phyloP scores from a whole-genome alignment of 2,329 filamentous ascomycete genomes.

The Phialophora verrucosa region DNA sequence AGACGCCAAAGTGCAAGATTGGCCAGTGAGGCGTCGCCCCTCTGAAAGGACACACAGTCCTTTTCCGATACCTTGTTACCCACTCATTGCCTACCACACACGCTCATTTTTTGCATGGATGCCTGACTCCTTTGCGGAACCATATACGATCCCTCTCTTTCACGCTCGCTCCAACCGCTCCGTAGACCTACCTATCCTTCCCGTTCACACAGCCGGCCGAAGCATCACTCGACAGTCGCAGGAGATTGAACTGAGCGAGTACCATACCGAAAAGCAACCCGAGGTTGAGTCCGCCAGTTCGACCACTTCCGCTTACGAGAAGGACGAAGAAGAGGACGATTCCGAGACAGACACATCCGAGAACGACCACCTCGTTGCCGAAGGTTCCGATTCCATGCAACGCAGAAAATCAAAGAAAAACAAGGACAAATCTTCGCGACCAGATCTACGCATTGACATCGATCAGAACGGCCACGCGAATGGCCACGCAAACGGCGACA shows the following conservation, averaged over 20 bases:
- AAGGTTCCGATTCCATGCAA: slow-evolving; percentile 40
- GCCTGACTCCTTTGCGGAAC: slow-evolving; percentile 41
- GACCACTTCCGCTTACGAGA: slow-evolving; percentile 12
- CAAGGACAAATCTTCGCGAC: slow-evolving; percentile 37
- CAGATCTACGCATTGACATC: slow-evolving; percentile 32
- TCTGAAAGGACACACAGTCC: slow-evolving; percentile 37
- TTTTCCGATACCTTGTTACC: slow-evolving; percentile 24
- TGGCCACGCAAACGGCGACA: slow-evolving; percentile 45
- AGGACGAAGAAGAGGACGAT: slow-evolving; percentile 22
- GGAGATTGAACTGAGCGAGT: slow-evolving; percentile 32
- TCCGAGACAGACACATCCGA: slow-evolving; percentile 34
- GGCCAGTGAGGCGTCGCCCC: slow-evolving; percentile 22
- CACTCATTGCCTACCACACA: slow-evolving; percentile 26
- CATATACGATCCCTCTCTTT: slow-evolving; percentile 36
- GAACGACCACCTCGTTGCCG: slow-evolving; percentile 29
- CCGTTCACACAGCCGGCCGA: slow-evolving; percentile 22
- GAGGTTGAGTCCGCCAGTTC: slow-evolving; percentile 12
- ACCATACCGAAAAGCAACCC: slow-evolving; percentile 14
- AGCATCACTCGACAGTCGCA: slow-evolving; percentile 7
- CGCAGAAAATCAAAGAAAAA: slow-evolving; percentile 38
- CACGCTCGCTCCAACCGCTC: slow-evolving; percentile 27
- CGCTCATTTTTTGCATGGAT: slow-evolving; percentile 37
- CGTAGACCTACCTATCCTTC: slow-evolving; percentile 28
- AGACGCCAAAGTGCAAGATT: slow-evolving; percentile 3
- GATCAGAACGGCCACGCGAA: slow-evolving; percentile 41